Evolutionary conservation across 192 early-diverging fungal genomes (phyloP).

Genomic region (Coemansia sp.): DNA sequence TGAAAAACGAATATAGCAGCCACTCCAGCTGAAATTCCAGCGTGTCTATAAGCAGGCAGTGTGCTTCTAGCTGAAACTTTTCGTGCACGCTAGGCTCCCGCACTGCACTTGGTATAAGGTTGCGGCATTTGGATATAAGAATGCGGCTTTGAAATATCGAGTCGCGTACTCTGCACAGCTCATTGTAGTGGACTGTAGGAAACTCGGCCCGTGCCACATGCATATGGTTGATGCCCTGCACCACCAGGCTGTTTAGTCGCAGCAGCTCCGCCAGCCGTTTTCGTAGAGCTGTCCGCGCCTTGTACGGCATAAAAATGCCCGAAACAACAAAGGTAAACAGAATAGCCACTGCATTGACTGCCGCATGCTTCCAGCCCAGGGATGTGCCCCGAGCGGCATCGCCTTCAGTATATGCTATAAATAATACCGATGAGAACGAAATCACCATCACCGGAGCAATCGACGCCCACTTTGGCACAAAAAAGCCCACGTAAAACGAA

Average conservation of each 20-base stretch:
- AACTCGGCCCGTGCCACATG: constrained; percentile 37
- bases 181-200: constrained; percentile 17
- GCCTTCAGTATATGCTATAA: constrained; percentile 12
- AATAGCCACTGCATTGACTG: constrained; percentile 35
- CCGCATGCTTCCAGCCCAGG: constrained; percentile 37
- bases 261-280: constrained; percentile 25
- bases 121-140: constrained; percentile 26
- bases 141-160: constrained; percentile 24
- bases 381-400: constrained; percentile 9
- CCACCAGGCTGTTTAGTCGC: constrained; percentile 26
- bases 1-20: constrained; percentile 42
- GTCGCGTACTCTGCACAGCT: constrained; percentile 14
- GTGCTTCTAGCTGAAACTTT: constrained; percentile 25
- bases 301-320: constrained; percentile 38
- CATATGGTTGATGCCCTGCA: constrained; percentile 43
- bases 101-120: constrained; percentile 17
- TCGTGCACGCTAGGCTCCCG: constrained; percentile 46
- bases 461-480: constrained; percentile 14
- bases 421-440: constrained; percentile 36
- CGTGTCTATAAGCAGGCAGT: constrained; percentile 26
- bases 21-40: constrained; percentile 47
- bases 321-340: constrained; percentile 36
- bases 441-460: constrained; percentile 34
- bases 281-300: constrained; percentile 37
- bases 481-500: constrained; percentile 28